Evolutionary conservation across 768 basidiomycete genomes (phyloP), one percentile per base, ranked within the genome.

Genomic region (Macrolepiota fuliginosa): DNA sequence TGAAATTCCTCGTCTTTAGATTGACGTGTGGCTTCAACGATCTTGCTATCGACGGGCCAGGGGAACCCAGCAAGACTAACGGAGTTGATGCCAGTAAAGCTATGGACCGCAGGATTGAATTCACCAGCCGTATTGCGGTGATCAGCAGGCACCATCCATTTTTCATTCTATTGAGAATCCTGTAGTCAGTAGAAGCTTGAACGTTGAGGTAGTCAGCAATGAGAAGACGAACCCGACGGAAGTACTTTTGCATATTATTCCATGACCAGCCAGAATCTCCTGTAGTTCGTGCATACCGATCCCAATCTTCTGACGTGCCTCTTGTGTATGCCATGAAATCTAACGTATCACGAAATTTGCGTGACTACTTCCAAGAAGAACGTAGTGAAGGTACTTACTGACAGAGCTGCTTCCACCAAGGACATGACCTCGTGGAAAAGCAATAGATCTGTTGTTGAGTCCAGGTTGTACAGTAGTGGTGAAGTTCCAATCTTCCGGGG

Each of bases 251-350:
- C 25, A 78, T 64, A 7, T 62, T 67, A 17, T 66, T 60, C 75
- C 75, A 76, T 1, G 68, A 67, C 86, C 86, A 88, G 10, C 76
- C 75, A 3, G 73, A 54, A 32, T 85, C 82, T 3, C 79, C 83
- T 7, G 76, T 72, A 17, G 81, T 69, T 2, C 66, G 46, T 0
- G 82, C 83, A 69, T 80, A 83, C 57, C 83, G 79, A 64, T 87
- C 80, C 61, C 79, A 88, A 63, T 86, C 85, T 19, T 76, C 76
- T 3, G 56, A 65, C 7, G 73, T 67, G n/a, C 76, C 77, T 10
- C 72, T 70, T 3, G 74, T 74, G 53, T 73, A 77, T 1, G 67
- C 66, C 64, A 71, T 50, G 37, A 65, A 69, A 51, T 73, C 72
- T 73, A 49, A 39, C 12, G 51, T 4, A 24, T 59, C 4, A 47